Base-by-base conservation (phyloP, 371 early-diverging fungal species). In the Actinomortierella wolfii region DNA sequence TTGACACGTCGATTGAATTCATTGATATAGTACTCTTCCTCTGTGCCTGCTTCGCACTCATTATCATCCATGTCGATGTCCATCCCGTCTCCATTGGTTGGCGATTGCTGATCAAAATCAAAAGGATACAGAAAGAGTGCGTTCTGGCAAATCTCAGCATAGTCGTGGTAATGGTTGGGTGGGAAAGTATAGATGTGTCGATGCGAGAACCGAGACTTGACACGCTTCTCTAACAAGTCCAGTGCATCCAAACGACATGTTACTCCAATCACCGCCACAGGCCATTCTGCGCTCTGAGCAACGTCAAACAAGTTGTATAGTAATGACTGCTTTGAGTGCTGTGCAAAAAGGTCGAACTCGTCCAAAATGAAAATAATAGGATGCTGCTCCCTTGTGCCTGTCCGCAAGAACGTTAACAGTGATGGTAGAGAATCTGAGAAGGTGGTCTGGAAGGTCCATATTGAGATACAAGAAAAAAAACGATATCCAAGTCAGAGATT, bases 131-230 rank as follows among this genome's bases (percentile, higher is more conserved):
- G 53, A 3, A 56, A 43, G 6, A 93, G 59, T 13, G 83, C 76
- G 2, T 68, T 63, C 29, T 78, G 78, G 5, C 86, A 83, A 20
- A 90, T 78, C 20, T 79, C 76, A 0, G 76, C 57, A 63, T 87
- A 93, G 17, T 86, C 83, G 14, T 83, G 82, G 59, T 86, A 78
- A 4, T 63, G 76, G n/a, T 78, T 51, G 0, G 86, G 78, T 1
- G 89, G 84, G 56, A 84, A 87, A 3, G 90, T 79, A 54, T 86
- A 84, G 20, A 95, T 86, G 43, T 88, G 87, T 17, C 95, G 82
- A 70, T 95, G 95, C 9, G 96, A 95, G 76, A 95, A 97, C 29
- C 97, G 83, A 18, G 96, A 95, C 59, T 94, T 94, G 55, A 97
- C 97, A 9, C 97, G 89, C 66, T 97, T 97, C 75, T 97, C 97